Evolutionary conservation across 2,329 filamentous ascomycete genomes (phyloP), one percentile per base, ranked within the genome.

Genomic region (Cladophialophora exuberans): DNA sequence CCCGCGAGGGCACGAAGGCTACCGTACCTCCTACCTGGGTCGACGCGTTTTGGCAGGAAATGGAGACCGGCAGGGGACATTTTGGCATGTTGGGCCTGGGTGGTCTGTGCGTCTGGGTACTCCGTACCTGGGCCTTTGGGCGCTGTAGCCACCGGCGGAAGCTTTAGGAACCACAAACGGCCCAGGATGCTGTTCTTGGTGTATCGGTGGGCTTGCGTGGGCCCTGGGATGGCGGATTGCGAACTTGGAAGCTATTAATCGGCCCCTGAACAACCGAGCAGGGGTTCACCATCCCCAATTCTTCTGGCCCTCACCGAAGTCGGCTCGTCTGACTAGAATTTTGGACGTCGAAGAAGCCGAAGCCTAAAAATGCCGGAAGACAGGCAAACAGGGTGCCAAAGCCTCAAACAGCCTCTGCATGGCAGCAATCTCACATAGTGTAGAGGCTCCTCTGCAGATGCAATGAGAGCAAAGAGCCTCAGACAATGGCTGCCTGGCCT

Each of bases 161-260:
- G 35, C 22, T 39, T 35, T 35, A 39, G 46, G 46, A 49, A 39
- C 22, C 46, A 35, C 46, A 39, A 38, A 49, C 46, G 46, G 35
- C 22, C 46, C 46, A 49, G 46, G 33, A 28, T 49, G 46, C 25
- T 41, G n/a, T 48, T 26, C 30, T 30, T 33, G 10, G 46, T 39
- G n/a, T n/a, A n/a, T n/a, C n/a, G n/a, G n/a, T n/a, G n/a, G n/a
- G n/a, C n/a, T n/a, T n/a, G n/a, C n/a, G 22, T 42, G 39, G 39
- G 26, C 39, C 39, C 18, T 11, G 15, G 39, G 39, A 42, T 26
- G 10, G 39, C 39, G 39, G 15, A 11, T 22, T 41, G 18, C 18
- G 7, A 22, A n/a, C 9, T 42, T 26, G n/a, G n/a, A n/a, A n/a
- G n/a, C n/a, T n/a, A n/a, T n/a, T 22, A 13, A 42, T 2, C 10